phyloP scores from a whole-genome alignment of 1,284 basidiomycete species.

The Ustilago vetiveriae region DNA sequence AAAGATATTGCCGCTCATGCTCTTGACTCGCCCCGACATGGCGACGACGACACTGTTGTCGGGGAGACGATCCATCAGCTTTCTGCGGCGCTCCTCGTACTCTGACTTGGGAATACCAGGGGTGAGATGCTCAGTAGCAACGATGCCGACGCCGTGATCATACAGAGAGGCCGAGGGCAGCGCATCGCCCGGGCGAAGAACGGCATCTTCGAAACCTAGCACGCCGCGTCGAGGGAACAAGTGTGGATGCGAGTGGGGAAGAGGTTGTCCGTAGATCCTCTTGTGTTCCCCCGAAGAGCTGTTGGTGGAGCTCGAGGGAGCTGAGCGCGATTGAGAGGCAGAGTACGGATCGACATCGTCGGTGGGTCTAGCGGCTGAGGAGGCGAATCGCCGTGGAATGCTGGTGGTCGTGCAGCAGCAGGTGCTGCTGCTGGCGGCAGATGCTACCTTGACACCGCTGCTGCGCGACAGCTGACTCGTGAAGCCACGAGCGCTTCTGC shows the following conservation, averaged over 20 bases:
- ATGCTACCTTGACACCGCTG: too few species aligned
- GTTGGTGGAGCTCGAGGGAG: slow-evolving; percentile 12
- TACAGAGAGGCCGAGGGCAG: slow-evolving; percentile 10
- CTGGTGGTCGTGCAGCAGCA: background rate
- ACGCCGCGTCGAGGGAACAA: slow-evolving; percentile 71
- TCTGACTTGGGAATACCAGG: slow-evolving; percentile 84
- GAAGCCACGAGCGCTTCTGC: slow-evolving; percentile 5
- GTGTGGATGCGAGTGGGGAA: slow-evolving; percentile 80
- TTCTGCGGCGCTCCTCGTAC: slow-evolving; percentile 80
- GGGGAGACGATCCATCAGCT: slow-evolving; percentile 81
- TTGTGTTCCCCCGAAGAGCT: background rate
- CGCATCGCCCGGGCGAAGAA: slow-evolving; percentile 18
- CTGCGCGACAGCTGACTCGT: slow-evolving; percentile 19
- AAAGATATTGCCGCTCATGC: slow-evolving; percentile 72
- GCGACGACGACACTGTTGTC: slow-evolving; percentile 81
- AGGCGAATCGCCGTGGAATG: slow-evolving; percentile 19
- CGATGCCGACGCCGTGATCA: slow-evolving; percentile 33
- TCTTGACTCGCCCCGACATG: slow-evolving; percentile 82
- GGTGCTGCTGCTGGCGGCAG: too few species aligned
- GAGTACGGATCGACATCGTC: slow-evolving; percentile 24
- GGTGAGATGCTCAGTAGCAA: slow-evolving; percentile 74
- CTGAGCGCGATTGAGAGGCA: slow-evolving; percentile 6
- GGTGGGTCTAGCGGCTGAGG: slow-evolving; percentile 40
- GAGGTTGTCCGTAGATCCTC: slow-evolving; percentile 76
- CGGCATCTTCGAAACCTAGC: slow-evolving; percentile 42